These are phyloP conservation scores for Hordeum vulgare DNA, from an alignment of 176 grass and related monocot genomes.

Conservation along the genomic window MorexV3_pseudomolecules_assembly NC_058523.1:448258107-448258606, in stretches of 20 bases:
- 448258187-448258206: background rate
- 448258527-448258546: background rate
- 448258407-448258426: background rate
- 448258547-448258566: background rate
- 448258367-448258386: background rate
- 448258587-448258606: slow-evolving; percentile 4
- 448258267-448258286: background rate
- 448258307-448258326: background rate
- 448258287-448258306: background rate
- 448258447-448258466: slow-evolving; percentile 10
- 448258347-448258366: background rate
- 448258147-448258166: background rate
- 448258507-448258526: too few species aligned
- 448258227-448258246: background rate
- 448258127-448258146: background rate
- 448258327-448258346: background rate
- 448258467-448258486: background rate
- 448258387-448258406: background rate
- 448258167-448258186: background rate
- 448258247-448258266: background rate
- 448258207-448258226: background rate
- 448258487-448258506: background rate
- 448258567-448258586: slow-evolving; percentile 3
- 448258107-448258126: background rate
- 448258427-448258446: background rate